Evolutionary conservation across 1,284 basidiomycete genomes (phyloP), one percentile per base, ranked within the genome.

Genomic region (Farysia itapuensis): DNA sequence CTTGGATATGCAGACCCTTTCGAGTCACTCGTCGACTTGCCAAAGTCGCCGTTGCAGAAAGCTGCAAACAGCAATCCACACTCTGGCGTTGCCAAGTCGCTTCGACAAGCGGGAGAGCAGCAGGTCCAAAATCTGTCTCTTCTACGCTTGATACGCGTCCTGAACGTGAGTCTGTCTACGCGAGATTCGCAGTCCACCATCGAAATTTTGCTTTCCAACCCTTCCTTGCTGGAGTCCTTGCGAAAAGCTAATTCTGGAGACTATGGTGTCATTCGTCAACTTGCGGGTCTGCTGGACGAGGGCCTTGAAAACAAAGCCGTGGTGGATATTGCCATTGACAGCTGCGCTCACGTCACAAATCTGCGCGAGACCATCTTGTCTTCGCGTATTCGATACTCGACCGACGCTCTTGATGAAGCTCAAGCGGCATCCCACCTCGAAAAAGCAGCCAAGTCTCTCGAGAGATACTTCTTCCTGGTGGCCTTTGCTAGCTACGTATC

Each of bases 401-500:
- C 66, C 4, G 58, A 52, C 21, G 60, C 64, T 2, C 41, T 67
- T 8, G 59, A 70, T 31, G 66, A 64, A 26, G 51, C 46, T 4
- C 47, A 64, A 25, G 54, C 65, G 13, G 31, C 60, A 2, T 31
- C 39, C n/a, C 64, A 65, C 19, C 59, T 76, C 35, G 48, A 64
- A 22, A 67, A 64, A 26, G 74, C 74, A 7, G 58, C 56, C 31
- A 71, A 70, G 39, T 63, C 81, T 4, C 78, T 84, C 19, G 82
- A 84, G 60, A 81, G 81, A 58, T 83, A 83, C 74, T 96, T 95
- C 79, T 97, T 97, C 79, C 84, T 94, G 54, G 89, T 98, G 50
- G 89, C 89, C 0, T 98, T 97, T 72, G 87, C 92, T 2, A 89
- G 86, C 53, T 99, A 90, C 67, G 86, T 95, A 7, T 89, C 92